Evolutionary conservation across 2,329 filamentous ascomycete genomes (phyloP).

Genomic region (Ophiostoma australiae): DNA sequence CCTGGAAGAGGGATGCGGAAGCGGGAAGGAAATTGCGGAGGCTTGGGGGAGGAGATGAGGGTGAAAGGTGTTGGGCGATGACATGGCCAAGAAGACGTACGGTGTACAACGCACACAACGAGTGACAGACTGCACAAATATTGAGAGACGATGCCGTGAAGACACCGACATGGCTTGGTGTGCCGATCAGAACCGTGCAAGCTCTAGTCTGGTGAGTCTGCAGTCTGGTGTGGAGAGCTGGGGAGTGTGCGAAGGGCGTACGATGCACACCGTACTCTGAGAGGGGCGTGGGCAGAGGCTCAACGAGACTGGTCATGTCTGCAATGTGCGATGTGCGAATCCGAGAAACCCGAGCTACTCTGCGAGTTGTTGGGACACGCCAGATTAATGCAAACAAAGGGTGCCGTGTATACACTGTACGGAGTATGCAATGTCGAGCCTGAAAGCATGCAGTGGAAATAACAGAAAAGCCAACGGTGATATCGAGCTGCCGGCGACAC

Average conservation of each 20-base stretch:
- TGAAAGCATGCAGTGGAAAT: not conserved
- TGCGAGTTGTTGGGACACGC: not conserved
- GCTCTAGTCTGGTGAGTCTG: not conserved
- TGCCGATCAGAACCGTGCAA: not conserved
- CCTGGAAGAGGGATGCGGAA: not conserved
- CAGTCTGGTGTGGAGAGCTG: not conserved
- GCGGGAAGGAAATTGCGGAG: not conserved
- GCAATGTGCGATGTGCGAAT: not conserved
- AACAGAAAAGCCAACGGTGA: not conserved
- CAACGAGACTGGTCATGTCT: not conserved
- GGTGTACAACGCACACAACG: not conserved
- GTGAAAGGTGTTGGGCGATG: not conserved
- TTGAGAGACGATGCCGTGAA: not conserved
- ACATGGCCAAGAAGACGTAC: not conserved
- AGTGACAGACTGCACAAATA: not conserved
- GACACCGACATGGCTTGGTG: not conserved
- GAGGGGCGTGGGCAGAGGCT: not conserved
- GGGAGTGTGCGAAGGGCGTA: not conserved
- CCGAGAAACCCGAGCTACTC: not conserved
- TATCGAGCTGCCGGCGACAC: conserved; percentile 18
- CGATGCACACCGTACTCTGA: not conserved
- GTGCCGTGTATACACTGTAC: not conserved
- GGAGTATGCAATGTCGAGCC: not conserved
- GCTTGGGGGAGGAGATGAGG: not conserved
- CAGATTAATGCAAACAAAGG: not conserved